phyloP scores from a whole-genome alignment of 2,329 filamentous ascomycete species.

The Allantophomopsis cytisporea region DNA sequence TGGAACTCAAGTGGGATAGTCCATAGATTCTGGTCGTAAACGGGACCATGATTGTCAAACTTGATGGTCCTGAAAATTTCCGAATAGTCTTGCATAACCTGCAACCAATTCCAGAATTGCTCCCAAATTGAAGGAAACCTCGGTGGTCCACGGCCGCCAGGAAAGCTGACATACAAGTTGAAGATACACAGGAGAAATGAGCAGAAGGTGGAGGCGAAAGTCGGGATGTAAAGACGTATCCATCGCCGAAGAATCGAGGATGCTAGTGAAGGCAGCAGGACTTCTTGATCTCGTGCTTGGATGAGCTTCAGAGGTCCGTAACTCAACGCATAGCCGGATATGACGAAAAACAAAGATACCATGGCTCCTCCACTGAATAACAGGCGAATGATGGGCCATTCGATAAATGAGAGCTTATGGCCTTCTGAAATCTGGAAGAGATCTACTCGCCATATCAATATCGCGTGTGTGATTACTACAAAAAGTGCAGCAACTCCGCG shows the following conservation, averaged over 20 bases:
- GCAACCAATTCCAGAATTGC: no score
- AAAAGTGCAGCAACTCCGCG: no score
- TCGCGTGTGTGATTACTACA: no score
- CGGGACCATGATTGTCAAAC: conserved; percentile 1
- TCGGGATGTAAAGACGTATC: conserved; percentile 26
- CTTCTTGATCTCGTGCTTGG: conserved; percentile 18
- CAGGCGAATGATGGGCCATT: conserved; percentile 22
- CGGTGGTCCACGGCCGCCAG: no score
- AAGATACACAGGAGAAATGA: no score
- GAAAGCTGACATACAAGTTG: no score
- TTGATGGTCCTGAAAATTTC: no score
- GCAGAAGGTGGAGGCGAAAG: conserved; percentile 23
- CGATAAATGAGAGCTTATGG: no score
- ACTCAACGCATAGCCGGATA: conserved; percentile 29
- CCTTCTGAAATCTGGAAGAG: no score
- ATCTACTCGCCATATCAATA: no score
- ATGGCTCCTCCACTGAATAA: conserved; percentile 26
- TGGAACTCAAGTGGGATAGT: conserved; percentile 21
- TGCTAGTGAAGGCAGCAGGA: conserved; percentile 21
- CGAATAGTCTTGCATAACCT: no score
- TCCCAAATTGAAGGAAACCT: no score
- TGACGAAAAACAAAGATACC: conserved; percentile 32
- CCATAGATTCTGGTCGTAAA: conserved; percentile 20
- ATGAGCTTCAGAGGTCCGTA: conserved; percentile 22
- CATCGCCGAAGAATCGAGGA: conserved; percentile 28